phyloP scores from a whole-genome alignment of 768 basidiomycete species.

The Ramaria sp. region DNA sequence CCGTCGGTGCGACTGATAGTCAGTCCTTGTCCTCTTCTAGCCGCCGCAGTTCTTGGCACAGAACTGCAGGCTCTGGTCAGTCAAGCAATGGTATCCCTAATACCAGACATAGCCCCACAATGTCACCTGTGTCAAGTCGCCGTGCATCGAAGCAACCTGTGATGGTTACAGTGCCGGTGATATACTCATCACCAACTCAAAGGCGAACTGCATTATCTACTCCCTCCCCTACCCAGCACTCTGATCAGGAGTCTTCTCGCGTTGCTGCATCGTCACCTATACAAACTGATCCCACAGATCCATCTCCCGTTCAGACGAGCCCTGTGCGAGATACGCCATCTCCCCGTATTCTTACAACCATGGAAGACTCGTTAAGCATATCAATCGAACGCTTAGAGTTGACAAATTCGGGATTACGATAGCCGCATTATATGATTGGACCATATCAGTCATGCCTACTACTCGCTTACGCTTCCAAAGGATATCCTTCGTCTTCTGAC shows the following conservation, averaged over 20 bases:
- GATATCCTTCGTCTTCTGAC: neutral
- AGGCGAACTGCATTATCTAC: neutral
- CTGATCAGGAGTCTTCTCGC: neutral
- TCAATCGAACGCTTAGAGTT: neutral
- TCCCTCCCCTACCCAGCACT: neutral
- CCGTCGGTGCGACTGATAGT: neutral
- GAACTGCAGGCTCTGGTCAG: neutral
- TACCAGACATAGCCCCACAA: neutral
- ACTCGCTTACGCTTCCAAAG: neutral
- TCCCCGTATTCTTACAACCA: neutral
- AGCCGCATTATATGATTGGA: neutral
- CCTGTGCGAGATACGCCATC: neutral
- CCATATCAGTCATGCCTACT: neutral
- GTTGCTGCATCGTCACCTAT: neutral
- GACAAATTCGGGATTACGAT: neutral
- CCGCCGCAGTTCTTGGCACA: neutral
- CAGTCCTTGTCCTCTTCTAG: neutral
- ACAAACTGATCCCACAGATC: neutral
- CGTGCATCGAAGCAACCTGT: neutral
- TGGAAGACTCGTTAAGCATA: neutral
- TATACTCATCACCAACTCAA: neutral
- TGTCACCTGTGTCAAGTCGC: neutral
- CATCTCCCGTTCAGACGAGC: neutral
- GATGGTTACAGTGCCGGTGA: neutral
- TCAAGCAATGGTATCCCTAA: neutral